These are phyloP conservation scores for Conringia planisiliqua DNA, from an alignment of 345 rosid species.

Conservation along the genomic window DNA sequence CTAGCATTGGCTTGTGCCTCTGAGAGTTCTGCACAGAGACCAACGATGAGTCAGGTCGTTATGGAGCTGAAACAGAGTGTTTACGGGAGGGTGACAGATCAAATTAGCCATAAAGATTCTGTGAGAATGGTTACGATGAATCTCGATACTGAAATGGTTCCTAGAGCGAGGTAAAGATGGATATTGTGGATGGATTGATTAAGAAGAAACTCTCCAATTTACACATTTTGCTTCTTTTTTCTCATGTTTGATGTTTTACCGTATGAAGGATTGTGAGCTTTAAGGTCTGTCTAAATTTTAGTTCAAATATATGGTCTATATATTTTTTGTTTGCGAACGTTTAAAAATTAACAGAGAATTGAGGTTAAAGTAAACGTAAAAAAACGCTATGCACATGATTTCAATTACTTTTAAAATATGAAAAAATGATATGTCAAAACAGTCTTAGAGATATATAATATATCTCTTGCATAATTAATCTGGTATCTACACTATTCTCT, in stretches of 20 bases:
- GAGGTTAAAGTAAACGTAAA: no score
- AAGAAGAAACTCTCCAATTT: background rate
- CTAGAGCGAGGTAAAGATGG: background rate
- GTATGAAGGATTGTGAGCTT: background rate
- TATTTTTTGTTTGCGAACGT: no score
- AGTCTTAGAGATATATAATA: no score
- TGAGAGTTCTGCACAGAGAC: constrained; percentile 23
- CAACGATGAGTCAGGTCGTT: constrained; percentile 35
- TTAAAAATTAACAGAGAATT: no score
- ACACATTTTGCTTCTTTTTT: background rate
- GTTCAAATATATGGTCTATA: no score
- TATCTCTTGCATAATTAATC: background rate
- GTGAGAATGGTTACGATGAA: background rate
- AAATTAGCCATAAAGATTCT: background rate
- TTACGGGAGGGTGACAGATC: background rate
- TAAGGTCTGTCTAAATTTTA: background rate
- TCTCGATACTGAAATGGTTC: constrained; percentile 10
- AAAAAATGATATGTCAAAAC: no score
- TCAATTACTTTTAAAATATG: no score
- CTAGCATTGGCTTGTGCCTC: constrained; percentile 44
- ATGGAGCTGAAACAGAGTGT: constrained; percentile 35
- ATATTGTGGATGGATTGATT: background rate
- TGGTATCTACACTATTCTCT: background rate
- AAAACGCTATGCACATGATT: no score
- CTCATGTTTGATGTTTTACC: background rate